A percentile compares a stretch with the other conserved stretches of the same genome.
Conservation (phyloP, 2,329 filamentous ascomycete species). For the Tolypocladium inflatum region DNA sequence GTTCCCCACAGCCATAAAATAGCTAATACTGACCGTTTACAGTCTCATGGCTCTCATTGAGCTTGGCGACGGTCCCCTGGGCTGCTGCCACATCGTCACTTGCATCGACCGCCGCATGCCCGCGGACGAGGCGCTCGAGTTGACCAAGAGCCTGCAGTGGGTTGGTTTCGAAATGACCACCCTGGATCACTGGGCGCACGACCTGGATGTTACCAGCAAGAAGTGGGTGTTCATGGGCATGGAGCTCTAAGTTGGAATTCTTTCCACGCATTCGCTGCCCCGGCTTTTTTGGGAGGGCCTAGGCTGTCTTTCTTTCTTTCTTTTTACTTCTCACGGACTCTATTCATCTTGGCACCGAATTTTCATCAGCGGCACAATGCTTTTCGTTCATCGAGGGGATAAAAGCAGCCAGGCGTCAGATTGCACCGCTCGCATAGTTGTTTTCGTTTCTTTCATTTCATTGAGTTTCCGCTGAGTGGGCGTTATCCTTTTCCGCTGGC, state of each 20-base stretch:
- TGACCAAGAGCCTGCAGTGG: conserved; percentile 82
- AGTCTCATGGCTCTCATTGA: conserved; percentile 87
- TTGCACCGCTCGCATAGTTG: neutral
- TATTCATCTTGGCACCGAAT: neutral
- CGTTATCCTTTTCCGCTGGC: neutral
- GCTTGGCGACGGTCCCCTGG: conserved; percentile 67
- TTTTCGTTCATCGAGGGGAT: neutral
- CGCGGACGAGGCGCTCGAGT: conserved; percentile 50
- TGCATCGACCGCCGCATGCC: conserved; percentile 68
- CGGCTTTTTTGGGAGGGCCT: conserved; percentile 1
- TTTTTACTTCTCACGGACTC: neutral
- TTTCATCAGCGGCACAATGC: neutral
- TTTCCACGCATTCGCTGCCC: conserved; percentile 8
- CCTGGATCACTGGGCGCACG: conserved; percentile 63
- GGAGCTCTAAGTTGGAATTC: conserved; percentile 53
- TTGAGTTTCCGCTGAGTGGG: neutral
- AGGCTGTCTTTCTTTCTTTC: conserved; percentile 6
- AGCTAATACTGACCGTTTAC: conserved; percentile 4
- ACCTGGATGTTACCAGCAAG: conserved; percentile 58
- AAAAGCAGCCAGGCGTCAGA: neutral
- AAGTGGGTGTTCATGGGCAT: conserved; percentile 83
- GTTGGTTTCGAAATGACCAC: conserved; percentile 82
- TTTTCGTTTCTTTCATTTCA: neutral
- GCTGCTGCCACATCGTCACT: conserved; percentile 68
- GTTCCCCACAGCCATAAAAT: too few relatives aligned